Evolutionary conservation across 2,329 filamentous ascomycete genomes (phyloP), one percentile per base, ranked within the genome.

Genomic region (Pseudocercospora fijiensis): DNA sequence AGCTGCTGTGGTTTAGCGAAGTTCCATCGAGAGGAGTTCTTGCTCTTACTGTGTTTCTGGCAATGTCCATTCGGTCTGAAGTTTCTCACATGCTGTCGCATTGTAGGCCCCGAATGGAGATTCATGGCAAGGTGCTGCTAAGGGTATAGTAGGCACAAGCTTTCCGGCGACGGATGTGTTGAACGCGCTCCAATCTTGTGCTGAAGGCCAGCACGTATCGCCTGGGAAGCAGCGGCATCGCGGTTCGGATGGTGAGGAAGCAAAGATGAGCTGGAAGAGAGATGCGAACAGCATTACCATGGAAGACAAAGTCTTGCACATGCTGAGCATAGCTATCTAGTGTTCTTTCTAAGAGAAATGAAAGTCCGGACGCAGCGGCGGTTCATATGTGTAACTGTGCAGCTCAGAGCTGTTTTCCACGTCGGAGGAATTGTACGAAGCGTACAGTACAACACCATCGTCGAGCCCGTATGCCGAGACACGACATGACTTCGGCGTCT

Each of bases 91-190:
- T 26, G 73, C 71, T 0, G 70, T 74, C 4, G 76, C 77, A 70
- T 85, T 74, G 68, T 83, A 85, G 18, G 68, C 68, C 4, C 74
- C 77, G 30, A 61, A 69, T 3, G 45, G 22, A 22, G 67, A 60
- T 16, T 78, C 75, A 66, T 88, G 85, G 69, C 85, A 88, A 0
- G 81, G 76, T 2, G 79, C 72, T 0, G 79, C 85, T 2, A 86
- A 70, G 0, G 86, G 85, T 2, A 81, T 74, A 0, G 83, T 85
- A 10, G 79, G 77, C 43, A 88, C 76, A 28, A 88, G 75, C 4
- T 75, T 77, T 0, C 84, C 84, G 22, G 76, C 75, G 1, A 87
- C 75, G 0, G 84, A 81, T 13, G 71, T 60, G 69, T 88, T 86
- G 57, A 88, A 79, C 0, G 70, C 60, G 6, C 75, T 67, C 85